Base-by-base conservation (phyloP, 108 stramenopile genomes). In the Skeletonema grethae region DNA sequence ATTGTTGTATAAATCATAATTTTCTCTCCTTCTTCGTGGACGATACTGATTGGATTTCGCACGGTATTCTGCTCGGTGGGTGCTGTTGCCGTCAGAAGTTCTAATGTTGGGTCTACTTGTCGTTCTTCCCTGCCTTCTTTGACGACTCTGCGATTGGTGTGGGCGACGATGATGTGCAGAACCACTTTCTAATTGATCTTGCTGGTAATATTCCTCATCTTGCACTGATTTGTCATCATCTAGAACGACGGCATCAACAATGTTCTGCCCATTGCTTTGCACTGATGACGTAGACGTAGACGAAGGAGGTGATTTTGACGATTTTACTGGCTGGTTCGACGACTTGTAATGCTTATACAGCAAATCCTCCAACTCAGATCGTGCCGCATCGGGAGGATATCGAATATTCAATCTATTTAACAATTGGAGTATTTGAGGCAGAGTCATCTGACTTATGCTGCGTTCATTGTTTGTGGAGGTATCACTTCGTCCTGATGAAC, bases 371-470 rank as follows among this genome's bases (percentile, higher is more conserved):
- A 78, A 55, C 18, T 71, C 36, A 28, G 57, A 16, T 0, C 77
- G 63, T 7, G 57, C 65, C 15, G 77, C 70, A 36, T 45, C 59
- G 18, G 77, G 77, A 39, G 64, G 63, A 71, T 71, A 78, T 61
- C 77, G 57, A 12, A 78, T 65, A 32, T 71, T 65, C 13, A 25
- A 57, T 18, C 43, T 31, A 45, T 78, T 57, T 10, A 71, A 62
- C 1, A 35, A 25, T 9, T 78, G 43, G 18, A 78, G 69, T 7
- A 78, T 57, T 60, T 66, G 65, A 25, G 65, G 10, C 5, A 70
- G 32, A 3, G 69, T 22, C 63, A 71, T 38, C 5, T 70, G 11
- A 16, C 16, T 6, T 2, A 36, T 53, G 50, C 7, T 24, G 50
- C 16, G 22, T 22, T 53, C 8, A 8, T 24, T 22, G 22, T 22